A percentile compares a stretch with the other conserved stretches of the same genome.
These are phyloP conservation scores for Pelargonium australe DNA, from an alignment of 441 rosid species.

Conservation along the genomic window DNA sequence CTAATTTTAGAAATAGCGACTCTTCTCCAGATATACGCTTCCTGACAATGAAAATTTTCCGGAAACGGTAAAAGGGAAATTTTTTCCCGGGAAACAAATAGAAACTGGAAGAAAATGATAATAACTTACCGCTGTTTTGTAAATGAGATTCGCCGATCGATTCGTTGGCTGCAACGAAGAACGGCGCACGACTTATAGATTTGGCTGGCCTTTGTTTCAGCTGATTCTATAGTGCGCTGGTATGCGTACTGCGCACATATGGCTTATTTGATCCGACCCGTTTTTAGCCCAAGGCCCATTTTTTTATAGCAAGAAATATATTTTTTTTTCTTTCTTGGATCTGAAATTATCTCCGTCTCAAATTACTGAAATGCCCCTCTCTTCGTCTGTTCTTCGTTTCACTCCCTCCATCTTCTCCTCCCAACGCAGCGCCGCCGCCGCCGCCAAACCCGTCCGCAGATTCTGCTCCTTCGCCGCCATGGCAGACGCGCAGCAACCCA, in stretches of 20 bases:
- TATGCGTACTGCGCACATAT: background rate
- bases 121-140: no score
- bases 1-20: background rate
- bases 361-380: background rate
- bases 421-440: background rate
- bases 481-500: slow-evolving; percentile 25
- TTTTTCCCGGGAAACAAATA: background rate
- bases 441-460: slow-evolving; percentile 16
- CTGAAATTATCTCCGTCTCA: no score
- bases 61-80: background rate
- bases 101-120: background rate
- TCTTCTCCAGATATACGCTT: background rate
- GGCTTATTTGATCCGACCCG: no score
- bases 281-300: no score
- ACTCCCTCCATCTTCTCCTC: background rate
- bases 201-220: background rate
- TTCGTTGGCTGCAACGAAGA: background rate
- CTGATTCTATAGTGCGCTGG: background rate
- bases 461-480: slow-evolving; percentile 31
- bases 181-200: background rate
- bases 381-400: background rate
- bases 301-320: no score
- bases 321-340: no score
- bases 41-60: background rate
- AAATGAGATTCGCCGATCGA: background rate